A percentile compares a stretch with the other conserved stretches of the same genome.
Conservation (phyloP, 208 protist genomes). For the Tritrichomonas musculus region DNA sequence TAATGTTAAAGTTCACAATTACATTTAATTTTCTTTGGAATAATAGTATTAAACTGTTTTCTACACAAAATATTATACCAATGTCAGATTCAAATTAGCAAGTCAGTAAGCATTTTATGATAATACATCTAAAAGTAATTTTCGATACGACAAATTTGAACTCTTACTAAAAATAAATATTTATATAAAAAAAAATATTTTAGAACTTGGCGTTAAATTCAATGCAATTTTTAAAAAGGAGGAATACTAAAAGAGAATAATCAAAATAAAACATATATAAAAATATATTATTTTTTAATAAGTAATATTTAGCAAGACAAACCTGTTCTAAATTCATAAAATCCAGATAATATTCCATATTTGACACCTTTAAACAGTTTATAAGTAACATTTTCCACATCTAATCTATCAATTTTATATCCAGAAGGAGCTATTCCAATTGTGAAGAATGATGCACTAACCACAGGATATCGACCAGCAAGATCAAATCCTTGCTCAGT, state of each 20-base stretch:
- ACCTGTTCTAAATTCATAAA: slow-evolving; percentile 22
- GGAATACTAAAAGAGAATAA: background rate
- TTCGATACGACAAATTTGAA: too few species aligned
- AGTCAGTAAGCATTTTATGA: too few species aligned
- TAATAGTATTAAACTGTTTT: too few species aligned
- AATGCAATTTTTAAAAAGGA: background rate
- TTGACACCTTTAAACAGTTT: background rate
- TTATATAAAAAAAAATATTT: background rate
- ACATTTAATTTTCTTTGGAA: too few species aligned
- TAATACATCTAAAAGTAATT: too few species aligned
- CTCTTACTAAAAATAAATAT: too few species aligned
- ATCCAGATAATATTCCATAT: background rate
- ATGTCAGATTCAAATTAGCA: too few species aligned
- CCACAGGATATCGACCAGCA: background rate
- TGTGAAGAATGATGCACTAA: background rate
- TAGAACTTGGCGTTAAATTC: background rate
- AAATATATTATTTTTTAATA: background rate
- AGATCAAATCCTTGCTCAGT: slow-evolving; percentile 1
- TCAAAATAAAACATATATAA: background rate
- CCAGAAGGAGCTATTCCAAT: background rate
- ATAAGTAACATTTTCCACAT: background rate
- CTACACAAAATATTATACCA: too few species aligned
- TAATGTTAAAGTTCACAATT: too few species aligned
- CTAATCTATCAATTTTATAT: background rate
- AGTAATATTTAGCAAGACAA: background rate